Evolutionary conservation across 148 eudicot genomes (phyloP).

Genomic region (Selenicereus undatus): DNA sequence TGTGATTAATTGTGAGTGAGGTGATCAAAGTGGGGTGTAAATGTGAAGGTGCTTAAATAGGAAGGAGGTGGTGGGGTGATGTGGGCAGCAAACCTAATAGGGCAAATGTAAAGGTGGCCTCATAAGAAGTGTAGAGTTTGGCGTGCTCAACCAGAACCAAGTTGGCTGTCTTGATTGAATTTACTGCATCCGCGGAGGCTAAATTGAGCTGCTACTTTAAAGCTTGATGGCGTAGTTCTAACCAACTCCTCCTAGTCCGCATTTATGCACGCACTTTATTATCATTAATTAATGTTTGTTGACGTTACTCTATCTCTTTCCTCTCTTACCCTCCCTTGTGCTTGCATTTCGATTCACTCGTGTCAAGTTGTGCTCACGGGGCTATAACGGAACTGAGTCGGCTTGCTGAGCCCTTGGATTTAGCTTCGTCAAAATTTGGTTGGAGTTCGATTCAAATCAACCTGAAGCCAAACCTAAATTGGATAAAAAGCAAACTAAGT

Average conservation of each 20-base stretch:
- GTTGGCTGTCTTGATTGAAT: slow-evolving; percentile 27
- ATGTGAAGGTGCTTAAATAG: slow-evolving; percentile 37
- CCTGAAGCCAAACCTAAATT: too few relatives aligned
- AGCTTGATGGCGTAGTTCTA: slow-evolving; percentile 43
- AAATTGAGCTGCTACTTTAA: slow-evolving; percentile 10
- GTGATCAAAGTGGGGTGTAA: slow-evolving; percentile 17
- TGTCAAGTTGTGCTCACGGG: too few relatives aligned
- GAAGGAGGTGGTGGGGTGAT: slow-evolving; percentile 3
- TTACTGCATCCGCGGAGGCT: slow-evolving; percentile 30
- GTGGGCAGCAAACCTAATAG: slow-evolving; percentile 36
- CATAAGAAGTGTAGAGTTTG: not conserved
- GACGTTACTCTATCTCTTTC: slow-evolving; percentile 13
- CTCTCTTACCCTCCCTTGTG: slow-evolving; percentile 2
- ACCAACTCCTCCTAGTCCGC: slow-evolving; percentile 40
- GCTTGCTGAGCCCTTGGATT: too few relatives aligned
- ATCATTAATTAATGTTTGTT: slow-evolving; percentile 22
- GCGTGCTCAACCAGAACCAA: slow-evolving; percentile 45
- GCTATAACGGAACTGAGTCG: too few relatives aligned
- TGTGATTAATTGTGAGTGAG: not conserved
- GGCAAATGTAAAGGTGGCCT: slow-evolving; percentile 44
- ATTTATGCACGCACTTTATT: slow-evolving; percentile 24
- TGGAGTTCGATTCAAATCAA: too few relatives aligned
- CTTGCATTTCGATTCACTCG: too few relatives aligned
- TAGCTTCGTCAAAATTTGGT: too few relatives aligned
- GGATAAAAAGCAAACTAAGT: too few relatives aligned